Evolutionary conservation across 2,329 filamentous ascomycete species (phyloP).

Genomic region (Diaporthe batatas): DNA sequence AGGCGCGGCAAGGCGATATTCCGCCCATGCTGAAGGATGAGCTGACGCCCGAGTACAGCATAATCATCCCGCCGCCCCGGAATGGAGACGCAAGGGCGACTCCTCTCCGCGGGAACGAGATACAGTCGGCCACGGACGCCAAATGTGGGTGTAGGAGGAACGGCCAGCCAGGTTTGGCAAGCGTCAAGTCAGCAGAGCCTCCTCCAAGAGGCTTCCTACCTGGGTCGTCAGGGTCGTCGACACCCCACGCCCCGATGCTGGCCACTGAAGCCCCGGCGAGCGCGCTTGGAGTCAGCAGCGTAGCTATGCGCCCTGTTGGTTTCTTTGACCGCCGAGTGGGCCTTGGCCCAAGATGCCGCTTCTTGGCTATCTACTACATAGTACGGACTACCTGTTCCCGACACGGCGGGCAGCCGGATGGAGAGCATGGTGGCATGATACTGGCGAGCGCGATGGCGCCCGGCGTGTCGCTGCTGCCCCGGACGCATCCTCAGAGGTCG

Average conservation of each 20-base stretch:
- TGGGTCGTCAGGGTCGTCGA: background rate
- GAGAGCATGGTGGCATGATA: constrained; percentile 18
- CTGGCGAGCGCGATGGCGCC: constrained; percentile 10
- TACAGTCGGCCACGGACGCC: background rate
- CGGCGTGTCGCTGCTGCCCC: background rate
- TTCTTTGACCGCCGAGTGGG: constrained; percentile 15
- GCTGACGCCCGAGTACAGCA: constrained; percentile 31
- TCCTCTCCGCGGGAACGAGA: constrained; percentile 19
- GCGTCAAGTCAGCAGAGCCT: constrained; percentile 14
- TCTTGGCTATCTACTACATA: background rate
- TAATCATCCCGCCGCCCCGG: constrained; percentile 28
- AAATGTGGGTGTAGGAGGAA: background rate
- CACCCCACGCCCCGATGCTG: constrained; percentile 2
- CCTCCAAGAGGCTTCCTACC: constrained; percentile 4
- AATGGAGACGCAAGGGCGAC: constrained; percentile 30
- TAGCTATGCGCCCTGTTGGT: background rate
- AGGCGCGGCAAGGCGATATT: constrained; percentile 35
- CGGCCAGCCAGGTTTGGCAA: background rate
- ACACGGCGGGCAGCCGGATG: background rate
- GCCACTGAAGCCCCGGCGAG: background rate
- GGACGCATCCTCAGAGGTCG: background rate
- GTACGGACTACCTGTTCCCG: background rate
- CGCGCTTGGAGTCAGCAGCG: constrained; percentile 2
- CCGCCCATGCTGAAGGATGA: constrained; percentile 29
- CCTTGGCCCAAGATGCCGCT: constrained; percentile 13